Evolutionary conservation across 2,329 filamentous ascomycete genomes (phyloP).

Genomic region (Calonectria pseudoturangicola): DNA sequence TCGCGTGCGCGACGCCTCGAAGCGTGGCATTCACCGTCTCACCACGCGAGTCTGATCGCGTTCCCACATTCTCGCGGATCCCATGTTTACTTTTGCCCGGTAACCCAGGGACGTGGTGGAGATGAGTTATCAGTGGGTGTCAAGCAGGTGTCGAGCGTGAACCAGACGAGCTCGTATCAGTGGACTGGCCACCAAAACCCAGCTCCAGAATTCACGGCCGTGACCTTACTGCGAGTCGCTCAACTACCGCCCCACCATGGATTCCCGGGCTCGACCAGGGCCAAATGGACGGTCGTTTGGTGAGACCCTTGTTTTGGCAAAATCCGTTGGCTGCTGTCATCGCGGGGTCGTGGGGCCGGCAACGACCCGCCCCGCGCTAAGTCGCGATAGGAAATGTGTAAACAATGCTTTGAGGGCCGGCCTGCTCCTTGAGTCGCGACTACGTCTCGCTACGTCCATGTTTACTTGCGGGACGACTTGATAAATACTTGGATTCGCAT

Average conservation of each 20-base stretch:
- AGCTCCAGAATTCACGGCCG: constrained; percentile 50
- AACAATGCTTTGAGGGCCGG: constrained; percentile 60
- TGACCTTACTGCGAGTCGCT: constrained; percentile 10
- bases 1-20: background rate
- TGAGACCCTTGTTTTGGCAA: constrained; percentile 45
- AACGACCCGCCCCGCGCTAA: constrained; percentile 56
- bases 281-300: constrained; percentile 46
- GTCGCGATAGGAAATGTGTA: constrained; percentile 65
- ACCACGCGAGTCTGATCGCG: constrained; percentile 9
- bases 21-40: constrained; percentile 21
- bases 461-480: constrained; percentile 42
- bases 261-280: constrained; percentile 13
- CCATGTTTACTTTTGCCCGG: constrained; percentile 31
- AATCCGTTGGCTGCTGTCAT: constrained; percentile 55
- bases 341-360: constrained; percentile 52
- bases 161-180: constrained; percentile 38
- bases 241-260: constrained; percentile 30
- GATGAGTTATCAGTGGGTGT: constrained; percentile 3
- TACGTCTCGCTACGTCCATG: constrained; percentile 42
- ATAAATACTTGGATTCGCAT: constrained; percentile 35
- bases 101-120: constrained; percentile 30
- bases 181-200: constrained; percentile 43
- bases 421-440: constrained; percentile 42
- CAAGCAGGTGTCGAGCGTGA: constrained; percentile 46
- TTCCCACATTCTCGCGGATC: constrained; percentile 29